Base-by-base conservation (phyloP, 2,329 filamentous ascomycete species). In the Cryphonectria naterciae region DNA sequence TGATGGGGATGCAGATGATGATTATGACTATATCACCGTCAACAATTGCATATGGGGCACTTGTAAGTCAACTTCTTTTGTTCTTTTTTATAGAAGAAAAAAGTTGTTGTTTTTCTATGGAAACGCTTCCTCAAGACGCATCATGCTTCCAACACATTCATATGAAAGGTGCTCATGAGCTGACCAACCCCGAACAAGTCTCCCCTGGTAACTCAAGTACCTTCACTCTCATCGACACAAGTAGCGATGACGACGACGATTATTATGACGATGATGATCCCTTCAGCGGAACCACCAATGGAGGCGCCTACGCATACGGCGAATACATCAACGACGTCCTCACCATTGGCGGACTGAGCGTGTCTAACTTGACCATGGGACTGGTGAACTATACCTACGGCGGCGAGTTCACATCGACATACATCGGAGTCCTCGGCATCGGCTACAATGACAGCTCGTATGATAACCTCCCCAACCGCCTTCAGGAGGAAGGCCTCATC, bases 351-450 rank as follows among this genome's bases (percentile, higher is more conserved):
- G 75, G 73, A 22, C 56, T 76, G 25, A 69, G 72, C 43, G 46
- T 79, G 5, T 69, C 77, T n/a, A 75, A 79, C 62, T 72, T 78
- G 37, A 75, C 76, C 32, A 74, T 80, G 68, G 78, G 77, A 2
- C 68, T 79, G 19, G 77, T 75, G 54, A 49, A 67, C 22, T 28
- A 25, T 22, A 65, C 75, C 15, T n/a, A 56, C 25, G 60, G 56
- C 3, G 7, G 41, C 32, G 19, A 17, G 15, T 54, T 46, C 43
- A 32, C n/a, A n/a, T 11, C 37, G 22, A 49, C 39, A n/a, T 46
- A 41, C n/a, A 75, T 77, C 10, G 79, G 78, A 35, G 67, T 75
- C 15, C 74, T 80, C 60, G 78, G 78, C 13, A 75, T 80, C 2
- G 79, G 79, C 19, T 71, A 72, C 68, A 79, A 79, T 68, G 35